Conservation (phyloP, 2,329 filamentous ascomycete species). For the Hirsutella thompsonii region DNA sequence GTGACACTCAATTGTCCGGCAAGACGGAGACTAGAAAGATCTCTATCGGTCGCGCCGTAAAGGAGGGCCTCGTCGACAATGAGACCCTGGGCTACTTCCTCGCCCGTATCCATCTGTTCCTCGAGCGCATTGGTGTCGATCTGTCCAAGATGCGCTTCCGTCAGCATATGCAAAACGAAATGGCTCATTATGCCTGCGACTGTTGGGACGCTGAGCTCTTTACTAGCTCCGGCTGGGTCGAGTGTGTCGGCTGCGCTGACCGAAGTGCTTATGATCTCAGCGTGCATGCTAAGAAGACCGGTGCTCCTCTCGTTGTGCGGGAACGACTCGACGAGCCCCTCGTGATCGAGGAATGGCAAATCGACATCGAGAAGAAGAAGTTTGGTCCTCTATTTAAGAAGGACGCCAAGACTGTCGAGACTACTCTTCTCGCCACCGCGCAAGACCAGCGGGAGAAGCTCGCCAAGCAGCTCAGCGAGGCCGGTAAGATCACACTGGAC, state of each 20-base stretch:
- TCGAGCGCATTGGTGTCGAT: slow-evolving; percentile 79
- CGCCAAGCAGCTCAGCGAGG: slow-evolving; percentile 56
- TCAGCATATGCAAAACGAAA: slow-evolving; percentile 77
- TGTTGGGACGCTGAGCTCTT: slow-evolving; percentile 96
- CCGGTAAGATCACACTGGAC: slow-evolving; percentile 65
- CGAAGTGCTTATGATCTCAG: slow-evolving; percentile 88
- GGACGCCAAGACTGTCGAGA: slow-evolving; percentile 75
- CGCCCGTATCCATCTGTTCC: slow-evolving; percentile 83
- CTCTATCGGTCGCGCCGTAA: slow-evolving; percentile 76
- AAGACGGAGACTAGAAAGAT: slow-evolving; percentile 64
- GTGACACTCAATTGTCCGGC: slow-evolving; percentile 73
- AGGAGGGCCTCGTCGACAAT: slow-evolving; percentile 76
- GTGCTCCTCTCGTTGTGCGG: slow-evolving; percentile 71
- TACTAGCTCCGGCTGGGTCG: slow-evolving; percentile 92
- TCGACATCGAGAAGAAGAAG: slow-evolving; percentile 87
- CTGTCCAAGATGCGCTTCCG: slow-evolving; percentile 83
- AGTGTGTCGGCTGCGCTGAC: slow-evolving; percentile 95
- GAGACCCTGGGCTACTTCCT: slow-evolving; percentile 98
- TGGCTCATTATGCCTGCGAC: slow-evolving; percentile 86
- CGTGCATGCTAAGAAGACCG: slow-evolving; percentile 88
- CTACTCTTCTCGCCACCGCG: slow-evolving; percentile 59
- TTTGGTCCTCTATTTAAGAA: slow-evolving; percentile 94
- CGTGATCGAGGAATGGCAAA: slow-evolving; percentile 73
- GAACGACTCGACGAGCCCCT: slow-evolving; percentile 69
- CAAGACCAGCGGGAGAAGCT: slow-evolving; percentile 76